Evolutionary conservation across 371 early-diverging fungal species (phyloP).

Genomic region (Saksenaea vasiformis): DNA sequence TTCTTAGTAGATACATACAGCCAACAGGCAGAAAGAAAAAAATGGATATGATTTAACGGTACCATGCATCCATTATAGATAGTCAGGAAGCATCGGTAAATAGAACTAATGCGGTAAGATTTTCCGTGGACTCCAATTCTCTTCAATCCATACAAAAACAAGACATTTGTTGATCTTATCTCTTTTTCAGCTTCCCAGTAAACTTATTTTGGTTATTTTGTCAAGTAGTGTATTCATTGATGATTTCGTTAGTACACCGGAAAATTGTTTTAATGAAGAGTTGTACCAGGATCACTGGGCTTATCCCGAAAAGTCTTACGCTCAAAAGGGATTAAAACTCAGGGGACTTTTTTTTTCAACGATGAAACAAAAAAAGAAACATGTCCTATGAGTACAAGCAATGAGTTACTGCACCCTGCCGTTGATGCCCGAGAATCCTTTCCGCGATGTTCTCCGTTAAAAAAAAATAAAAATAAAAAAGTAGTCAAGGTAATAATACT

Average conservation of each 20-base stretch:
- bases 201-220: too few species aligned
- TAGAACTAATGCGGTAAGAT: too few species aligned
- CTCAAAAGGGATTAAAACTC: constrained; percentile 1
- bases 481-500: not conserved
- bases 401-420: not conserved
- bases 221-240: not conserved
- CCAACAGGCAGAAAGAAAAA: too few species aligned
- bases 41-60: too few species aligned
- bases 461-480: not conserved
- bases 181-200: too few species aligned
- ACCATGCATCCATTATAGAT: too few species aligned
- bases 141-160: too few species aligned
- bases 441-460: not conserved
- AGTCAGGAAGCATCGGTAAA: too few species aligned
- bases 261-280: not conserved
- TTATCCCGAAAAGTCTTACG: constrained; percentile 2
- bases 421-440: not conserved
- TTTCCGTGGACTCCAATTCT: too few species aligned
- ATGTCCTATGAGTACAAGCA: not conserved
- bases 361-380: not conserved
- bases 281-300: not conserved
- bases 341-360: not conserved
- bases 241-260: not conserved
- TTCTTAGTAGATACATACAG: too few species aligned
- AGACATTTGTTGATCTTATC: too few species aligned